Evolutionary conservation across 192 early-diverging fungal species (phyloP), one percentile per base, ranked within the genome.

Genomic region (Cladochytrium replicatum): DNA sequence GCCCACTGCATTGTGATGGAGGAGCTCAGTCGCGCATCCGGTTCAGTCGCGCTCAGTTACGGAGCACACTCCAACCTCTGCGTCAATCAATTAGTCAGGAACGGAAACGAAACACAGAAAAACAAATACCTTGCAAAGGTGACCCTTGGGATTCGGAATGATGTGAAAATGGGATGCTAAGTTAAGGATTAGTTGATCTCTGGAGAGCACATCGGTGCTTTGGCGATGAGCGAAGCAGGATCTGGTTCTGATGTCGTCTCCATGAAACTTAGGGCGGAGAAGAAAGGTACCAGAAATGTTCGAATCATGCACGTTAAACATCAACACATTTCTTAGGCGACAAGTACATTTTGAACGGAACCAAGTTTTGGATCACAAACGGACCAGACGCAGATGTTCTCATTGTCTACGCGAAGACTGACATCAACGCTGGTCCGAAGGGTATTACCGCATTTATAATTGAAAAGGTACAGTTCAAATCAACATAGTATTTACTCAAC

Each of bases 351-450:
- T 47, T 92, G 8, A 92, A 92, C 61, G 89, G 88, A 0, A 88
- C 79, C 57, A 93, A 93, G 69, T 81, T 90, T 68, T 96, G 93
- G 93, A 96, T 96, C 66, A 96, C 93, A 29, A 96, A 96, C 69
- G 88, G 66, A 4, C 89, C 87, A 8, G 90, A 92, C 64, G 87
- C 88, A 15, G 75, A 93, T 55, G 82, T 83, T 3, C 58, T 96
- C 37, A 84, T 96, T 9, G 89, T 93, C 7, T 96, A 93, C 57
- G 89, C 89, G 22, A 96, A 93, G 70, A 93, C 90, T 2, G 71
- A 86, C 43, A 47, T 71, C 40, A 68, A 80, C 9, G 77, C 83
- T n/a, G 86, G 86, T 3, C 80, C 88, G 24, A 79, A 77, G 48
- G 87, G 88, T 27, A 92, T 96, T 58, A 96, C 93, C 13, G 90